Base-by-base conservation (phyloP, 129 eudicot genomes). In the Lactuca sativa region DNA sequence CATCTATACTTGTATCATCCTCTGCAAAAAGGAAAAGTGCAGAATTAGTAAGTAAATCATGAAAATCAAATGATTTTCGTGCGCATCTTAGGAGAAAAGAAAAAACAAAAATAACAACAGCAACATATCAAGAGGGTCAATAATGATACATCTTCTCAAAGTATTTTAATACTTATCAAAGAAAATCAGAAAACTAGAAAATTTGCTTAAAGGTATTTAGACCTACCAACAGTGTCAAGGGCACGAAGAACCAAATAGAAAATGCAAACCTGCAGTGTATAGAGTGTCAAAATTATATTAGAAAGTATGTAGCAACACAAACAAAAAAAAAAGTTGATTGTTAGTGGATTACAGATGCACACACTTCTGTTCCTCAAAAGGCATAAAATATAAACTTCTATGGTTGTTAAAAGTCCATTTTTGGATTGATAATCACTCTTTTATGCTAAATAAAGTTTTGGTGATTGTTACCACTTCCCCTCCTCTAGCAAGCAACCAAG, bases 161-260 rank as follows among this genome's bases (percentile, higher is more conserved):
- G 25, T 30, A 32, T 32, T 37, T 8, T 7, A 60, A 13, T 60
- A 60, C 7, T 37, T 38, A 36, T 12, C 36, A 16, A 61, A n/a
- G 66, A 62, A 60, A 60, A 60, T 10, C n/a, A 14, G 13, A 43
- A 47, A 47, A 47, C 15, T 16, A 55, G 64, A 69, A 69, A 52
- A 62, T 4, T 74, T 59, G 64, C 48, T 14, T 31, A 17, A 30
- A 30, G 54, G 53, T 14, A 49, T 18, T 55, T 54, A 43, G 60
- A 31, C 98, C 61, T 85, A 93, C 99, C 99, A 6, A 93, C 95
- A 34, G 99, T 93, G 85, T 93, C 99, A 41, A 93, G 99, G 68
- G 97, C 99, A 43, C 99, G 95, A 68, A 93, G 98, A 71, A 93
- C 98, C 95, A 93, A 66, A 76, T 93, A 93, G 74, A 89, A 93